Conservation (phyloP, 257 asterid species). For the Solanum verrucosum region DNA sequence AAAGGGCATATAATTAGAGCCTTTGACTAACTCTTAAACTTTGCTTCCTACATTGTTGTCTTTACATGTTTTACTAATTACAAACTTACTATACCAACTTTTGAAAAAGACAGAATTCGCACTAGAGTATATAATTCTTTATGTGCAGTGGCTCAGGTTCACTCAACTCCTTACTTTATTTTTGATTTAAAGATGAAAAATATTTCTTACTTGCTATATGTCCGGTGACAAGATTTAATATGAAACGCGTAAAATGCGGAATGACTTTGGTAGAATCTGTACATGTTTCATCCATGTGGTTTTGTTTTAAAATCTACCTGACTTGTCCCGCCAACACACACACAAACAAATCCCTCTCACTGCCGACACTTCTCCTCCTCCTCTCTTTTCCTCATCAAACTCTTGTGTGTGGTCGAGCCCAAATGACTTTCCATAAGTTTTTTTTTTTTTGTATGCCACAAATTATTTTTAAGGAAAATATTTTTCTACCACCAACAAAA, state of each 20-base stretch:
- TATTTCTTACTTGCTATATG: too few relatives aligned
- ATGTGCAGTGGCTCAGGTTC: neutral
- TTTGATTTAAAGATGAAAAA: accelerated
- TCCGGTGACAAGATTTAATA: neutral
- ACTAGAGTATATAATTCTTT: too few relatives aligned
- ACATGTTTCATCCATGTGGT: neutral
- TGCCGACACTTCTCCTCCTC: neutral
- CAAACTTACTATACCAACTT: neutral
- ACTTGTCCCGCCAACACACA: neutral
- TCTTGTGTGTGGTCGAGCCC: neutral
- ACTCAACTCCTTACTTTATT: neutral
- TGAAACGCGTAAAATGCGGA: neutral
- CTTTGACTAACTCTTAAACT: neutral
- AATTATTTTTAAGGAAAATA: too few relatives aligned
- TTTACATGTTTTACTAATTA: neutral
- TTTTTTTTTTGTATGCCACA: neutral
- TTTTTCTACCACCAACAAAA: neutral
- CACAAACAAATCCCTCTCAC: neutral
- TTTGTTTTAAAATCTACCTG: neutral
- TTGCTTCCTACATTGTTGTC: neutral
- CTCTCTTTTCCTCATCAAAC: neutral
- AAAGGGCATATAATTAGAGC: neutral
- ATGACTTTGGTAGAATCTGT: neutral
- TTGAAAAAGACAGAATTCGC: neutral
- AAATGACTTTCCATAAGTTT: neutral